Evolutionary conservation across 2,329 filamentous ascomycete species (phyloP).

Genomic region (Aschersonia sp.): DNA sequence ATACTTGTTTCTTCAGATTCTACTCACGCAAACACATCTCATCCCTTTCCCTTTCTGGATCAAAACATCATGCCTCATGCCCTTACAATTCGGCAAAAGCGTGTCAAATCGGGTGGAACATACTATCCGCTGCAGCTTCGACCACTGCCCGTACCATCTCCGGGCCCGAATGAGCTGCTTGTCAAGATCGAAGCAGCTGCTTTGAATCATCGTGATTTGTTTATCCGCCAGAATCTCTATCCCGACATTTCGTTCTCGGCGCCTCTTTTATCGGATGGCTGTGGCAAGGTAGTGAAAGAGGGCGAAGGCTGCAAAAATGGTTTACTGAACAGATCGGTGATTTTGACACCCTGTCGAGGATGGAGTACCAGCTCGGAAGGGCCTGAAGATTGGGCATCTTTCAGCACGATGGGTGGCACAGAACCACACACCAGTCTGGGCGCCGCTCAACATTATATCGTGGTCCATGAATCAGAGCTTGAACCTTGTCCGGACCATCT

Average conservation of each 20-base stretch:
- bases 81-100: not conserved
- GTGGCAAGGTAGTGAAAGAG: constrained; percentile 53
- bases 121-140: constrained; percentile 3
- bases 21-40: no score
- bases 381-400: constrained; percentile 41
- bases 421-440: constrained; percentile 1
- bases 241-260: constrained; percentile 67
- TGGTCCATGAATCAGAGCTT: constrained; percentile 56
- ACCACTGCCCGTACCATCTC: constrained; percentile 12
- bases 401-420: constrained; percentile 62
- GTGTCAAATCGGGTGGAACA: not conserved
- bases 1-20: no score
- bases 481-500: constrained; percentile 66
- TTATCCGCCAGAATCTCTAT: constrained; percentile 85
- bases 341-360: constrained; percentile 65
- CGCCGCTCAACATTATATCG: constrained; percentile 54
- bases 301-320: constrained; percentile 30
- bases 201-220: constrained; percentile 90
- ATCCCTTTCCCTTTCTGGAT: not conserved
- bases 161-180: constrained; percentile 54
- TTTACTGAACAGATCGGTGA: constrained; percentile 48
- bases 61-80: constrained; percentile 1
- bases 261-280: constrained; percentile 73
- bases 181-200: constrained; percentile 66
- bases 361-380: constrained; percentile 61